These are phyloP conservation scores for Cutaneotrichosporon dermatis DNA, from an alignment of 1,284 basidiomycete genomes.

Conservation along the genomic window DNA sequence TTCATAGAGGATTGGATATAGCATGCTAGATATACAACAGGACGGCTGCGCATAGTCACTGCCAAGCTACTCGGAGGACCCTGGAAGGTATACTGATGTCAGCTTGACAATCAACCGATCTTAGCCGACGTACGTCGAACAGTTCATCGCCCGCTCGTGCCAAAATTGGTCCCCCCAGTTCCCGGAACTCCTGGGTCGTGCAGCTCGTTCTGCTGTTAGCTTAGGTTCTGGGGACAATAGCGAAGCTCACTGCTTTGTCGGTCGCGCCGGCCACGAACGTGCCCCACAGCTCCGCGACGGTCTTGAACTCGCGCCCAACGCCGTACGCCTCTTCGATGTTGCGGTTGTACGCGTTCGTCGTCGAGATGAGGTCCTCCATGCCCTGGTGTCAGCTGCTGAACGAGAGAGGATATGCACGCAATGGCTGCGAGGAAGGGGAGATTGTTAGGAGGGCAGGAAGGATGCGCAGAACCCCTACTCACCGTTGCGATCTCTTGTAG, in stretches of 20 bases:
- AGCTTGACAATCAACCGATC: too few species aligned
- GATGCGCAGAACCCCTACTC: constrained; percentile 10
- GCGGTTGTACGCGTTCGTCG: constrained; percentile 84
- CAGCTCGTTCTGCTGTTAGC: constrained; percentile 11
- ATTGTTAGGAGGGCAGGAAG: too few species aligned
- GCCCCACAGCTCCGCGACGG: constrained; percentile 81
- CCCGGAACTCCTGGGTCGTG: constrained; percentile 42
- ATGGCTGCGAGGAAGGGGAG: too few species aligned
- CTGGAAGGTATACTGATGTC: too few species aligned
- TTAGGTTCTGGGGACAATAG: too few species aligned
- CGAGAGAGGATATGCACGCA: too few species aligned
- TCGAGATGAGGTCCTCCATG: constrained; percentile 80
- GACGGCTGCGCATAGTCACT: too few species aligned
- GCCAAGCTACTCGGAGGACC: too few species aligned
- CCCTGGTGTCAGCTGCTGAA: constrained; percentile 54
- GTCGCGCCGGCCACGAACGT: constrained; percentile 36
- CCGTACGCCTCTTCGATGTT: constrained; percentile 86
- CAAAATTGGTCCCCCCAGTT: constrained; percentile 41
- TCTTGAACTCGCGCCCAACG: constrained; percentile 88
- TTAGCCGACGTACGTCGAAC: too few species aligned
- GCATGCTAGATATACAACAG: neutral
- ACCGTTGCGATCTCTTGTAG: constrained; percentile 47
- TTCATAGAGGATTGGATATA: neutral
- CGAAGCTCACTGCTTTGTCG: neutral
- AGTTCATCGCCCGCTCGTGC: constrained; percentile 17